A percentile compares a stretch with the other conserved stretches of the same genome.
phyloP scores from a whole-genome alignment of 139 green algal genomes.

The Chlamydomonas sp. region DNA sequence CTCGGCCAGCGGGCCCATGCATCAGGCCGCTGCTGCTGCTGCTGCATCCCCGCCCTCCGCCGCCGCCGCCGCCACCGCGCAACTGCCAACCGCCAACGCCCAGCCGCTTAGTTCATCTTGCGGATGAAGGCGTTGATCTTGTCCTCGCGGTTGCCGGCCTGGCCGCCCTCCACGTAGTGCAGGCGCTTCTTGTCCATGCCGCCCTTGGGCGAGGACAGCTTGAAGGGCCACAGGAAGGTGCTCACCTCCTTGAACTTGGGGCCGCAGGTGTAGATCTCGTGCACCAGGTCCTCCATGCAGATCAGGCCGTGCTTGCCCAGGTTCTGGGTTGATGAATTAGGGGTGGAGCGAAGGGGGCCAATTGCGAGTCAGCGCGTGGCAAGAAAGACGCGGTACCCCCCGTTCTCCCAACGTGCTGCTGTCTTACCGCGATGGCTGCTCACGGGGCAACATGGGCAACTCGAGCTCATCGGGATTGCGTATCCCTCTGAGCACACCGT shows the following conservation, averaged over 20 bases:
- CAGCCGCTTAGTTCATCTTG: constrained; percentile 90
- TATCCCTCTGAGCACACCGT: too few species aligned
- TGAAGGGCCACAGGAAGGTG: constrained; percentile 99
- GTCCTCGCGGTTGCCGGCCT: constrained; percentile 95
- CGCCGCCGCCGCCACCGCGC: too few species aligned
- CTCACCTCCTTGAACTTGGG: constrained; percentile 96
- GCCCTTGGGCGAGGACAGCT: constrained; percentile 86
- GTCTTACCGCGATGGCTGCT: too few species aligned
- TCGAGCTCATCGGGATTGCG: too few species aligned
- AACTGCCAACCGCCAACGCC: neutral
- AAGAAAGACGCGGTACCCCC: neutral
- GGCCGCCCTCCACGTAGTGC: constrained; percentile 98
- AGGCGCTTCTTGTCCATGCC: constrained; percentile 94
- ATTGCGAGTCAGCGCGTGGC: neutral
- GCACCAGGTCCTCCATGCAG: constrained; percentile 99
- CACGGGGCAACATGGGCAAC: too few species aligned
- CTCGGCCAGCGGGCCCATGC: too few species aligned
- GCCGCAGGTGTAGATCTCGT: constrained; percentile 97
- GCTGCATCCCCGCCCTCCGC: too few species aligned
- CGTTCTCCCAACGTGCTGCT: neutral
- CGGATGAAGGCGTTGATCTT: constrained; percentile 98
- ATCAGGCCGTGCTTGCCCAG: constrained; percentile 96
- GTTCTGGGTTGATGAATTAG: constrained; percentile 5
- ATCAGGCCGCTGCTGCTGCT: neutral
- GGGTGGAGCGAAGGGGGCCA: neutral